These are phyloP conservation scores for Mollisiaceae sp. DNA, from an alignment of 2,329 filamentous ascomycete genomes.

Conservation along the genomic window DNA sequence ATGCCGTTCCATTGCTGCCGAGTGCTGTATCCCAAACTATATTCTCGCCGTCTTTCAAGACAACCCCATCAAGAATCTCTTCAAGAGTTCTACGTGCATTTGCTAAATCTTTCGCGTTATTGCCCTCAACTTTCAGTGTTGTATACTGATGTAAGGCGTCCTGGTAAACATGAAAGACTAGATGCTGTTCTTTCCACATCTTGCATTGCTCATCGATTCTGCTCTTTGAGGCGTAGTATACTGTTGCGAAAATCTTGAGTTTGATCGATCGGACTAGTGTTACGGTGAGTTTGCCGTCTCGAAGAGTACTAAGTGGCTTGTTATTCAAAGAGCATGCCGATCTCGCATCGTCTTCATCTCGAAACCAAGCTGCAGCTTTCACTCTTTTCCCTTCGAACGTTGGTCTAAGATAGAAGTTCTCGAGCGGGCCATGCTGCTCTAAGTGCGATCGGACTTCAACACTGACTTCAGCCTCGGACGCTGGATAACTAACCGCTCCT, in stretches of 20 bases:
- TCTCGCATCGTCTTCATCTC: conserved; percentile 21
- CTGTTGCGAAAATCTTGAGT: conserved; percentile 20
- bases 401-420: conserved; percentile 22
- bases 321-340: conserved; percentile 24
- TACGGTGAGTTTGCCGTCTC: conserved; percentile 18
- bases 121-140: conserved; percentile 19
- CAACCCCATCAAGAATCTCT: conserved; percentile 13
- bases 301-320: conserved; percentile 15
- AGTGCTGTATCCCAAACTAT: conserved; percentile 22
- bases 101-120: conserved; percentile 19
- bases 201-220: conserved; percentile 16
- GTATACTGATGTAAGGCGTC: conserved; percentile 15
- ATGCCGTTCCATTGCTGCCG: conserved; percentile 30
- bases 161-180: conserved; percentile 12
- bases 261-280: conserved; percentile 22
- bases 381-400: conserved; percentile 17
- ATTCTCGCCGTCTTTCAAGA: conserved; percentile 14
- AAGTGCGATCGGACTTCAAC: conserved; percentile 27
- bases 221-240: conserved; percentile 19
- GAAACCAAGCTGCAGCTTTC: conserved; percentile 22
- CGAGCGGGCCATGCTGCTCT: conserved; percentile 24
- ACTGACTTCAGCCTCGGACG: conserved; percentile 28
- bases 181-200: conserved; percentile 12
- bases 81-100: conserved; percentile 16
- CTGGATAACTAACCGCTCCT: conserved; percentile 25